Evolutionary conservation across 2,329 filamentous ascomycete species (phyloP).

Genomic region (Diaporthe vaccinii): DNA sequence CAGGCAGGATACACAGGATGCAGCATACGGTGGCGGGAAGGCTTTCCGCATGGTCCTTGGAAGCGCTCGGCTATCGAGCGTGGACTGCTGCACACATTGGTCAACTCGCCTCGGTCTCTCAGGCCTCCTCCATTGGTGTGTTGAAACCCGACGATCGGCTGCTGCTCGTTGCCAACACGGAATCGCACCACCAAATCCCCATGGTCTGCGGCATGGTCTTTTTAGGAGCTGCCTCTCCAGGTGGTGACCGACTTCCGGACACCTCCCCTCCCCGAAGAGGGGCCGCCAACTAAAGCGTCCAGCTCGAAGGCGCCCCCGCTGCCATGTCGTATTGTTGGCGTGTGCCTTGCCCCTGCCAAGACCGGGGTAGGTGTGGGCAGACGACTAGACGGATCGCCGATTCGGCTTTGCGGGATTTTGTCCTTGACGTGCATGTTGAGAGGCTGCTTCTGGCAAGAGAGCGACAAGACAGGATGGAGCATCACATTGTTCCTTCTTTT

Average conservation of each 20-base stretch:
- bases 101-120: not conserved
- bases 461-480: not conserved
- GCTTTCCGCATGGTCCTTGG: not conserved
- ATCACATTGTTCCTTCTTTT: not conserved
- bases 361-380: not conserved
- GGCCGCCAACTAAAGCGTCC: not conserved
- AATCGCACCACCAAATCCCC: not conserved
- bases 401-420: not conserved
- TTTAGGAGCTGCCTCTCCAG: constrained; percentile 8
- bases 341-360: constrained; percentile 13
- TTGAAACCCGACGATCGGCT: constrained; percentile 9
- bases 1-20: not conserved
- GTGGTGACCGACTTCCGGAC: not conserved
- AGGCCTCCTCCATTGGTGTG: not conserved
- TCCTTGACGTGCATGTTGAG: not conserved
- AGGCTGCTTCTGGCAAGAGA: constrained; percentile 1
- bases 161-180: not conserved
- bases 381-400: constrained; percentile 14
- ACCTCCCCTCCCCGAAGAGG: not conserved
- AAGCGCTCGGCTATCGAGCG: not conserved
- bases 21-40: not conserved
- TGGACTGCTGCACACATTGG: not conserved
- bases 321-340: constrained; percentile 22
- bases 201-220: not conserved
- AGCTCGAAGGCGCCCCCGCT: not conserved